Evolutionary conservation across 305 asterid species (phyloP), one percentile per base, ranked within the genome.

Genomic region (Fraxinus sp.): DNA sequence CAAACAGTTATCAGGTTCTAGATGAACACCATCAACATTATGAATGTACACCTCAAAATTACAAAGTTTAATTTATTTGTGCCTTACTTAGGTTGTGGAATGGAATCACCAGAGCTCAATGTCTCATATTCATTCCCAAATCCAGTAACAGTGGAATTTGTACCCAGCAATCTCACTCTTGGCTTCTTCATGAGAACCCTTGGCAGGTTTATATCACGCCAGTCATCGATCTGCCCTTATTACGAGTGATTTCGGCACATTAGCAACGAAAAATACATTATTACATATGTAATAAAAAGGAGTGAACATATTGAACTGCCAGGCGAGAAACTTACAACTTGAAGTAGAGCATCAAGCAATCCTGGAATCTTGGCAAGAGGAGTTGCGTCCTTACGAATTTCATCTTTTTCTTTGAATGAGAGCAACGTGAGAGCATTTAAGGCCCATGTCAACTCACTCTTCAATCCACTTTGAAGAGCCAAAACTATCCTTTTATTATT

Each of bases 371-470:
- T 93, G 86, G 98, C 92, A 28, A 96, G 97, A 85, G 99, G 98
- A 78, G 97, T 94, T 41, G 98, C 92, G 83, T 94, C 99, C 88
- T 88, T 96, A 32, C 98, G 94, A 75, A 96, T 86, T 7, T 96
- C 99, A 24, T 96, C 98, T 85, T 96, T 96, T 90, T 96, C 99
- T 85, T 96, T 96, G 88, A 94, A 94, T 0, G 98, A 96, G 64
- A 96, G 98, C 88, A 96, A 84, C 26, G 98, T 94, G 81, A 96
- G 97, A 77, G 93, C 91, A 86, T 94, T 94, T 91, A 96, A 82
- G 41, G 98, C 98, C 99, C 98, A 96, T 5, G 98, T 92, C 86
- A 96, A 79, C 90, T 96, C 99, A 82, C 98, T 93, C 94, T 96
- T 96, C 41, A 94, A 86, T 84, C 98, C 98, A 86, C 99, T 93